Base-by-base conservation (phyloP, 106 monocot genomes). In the Apostasia shenzhenica region DNA sequence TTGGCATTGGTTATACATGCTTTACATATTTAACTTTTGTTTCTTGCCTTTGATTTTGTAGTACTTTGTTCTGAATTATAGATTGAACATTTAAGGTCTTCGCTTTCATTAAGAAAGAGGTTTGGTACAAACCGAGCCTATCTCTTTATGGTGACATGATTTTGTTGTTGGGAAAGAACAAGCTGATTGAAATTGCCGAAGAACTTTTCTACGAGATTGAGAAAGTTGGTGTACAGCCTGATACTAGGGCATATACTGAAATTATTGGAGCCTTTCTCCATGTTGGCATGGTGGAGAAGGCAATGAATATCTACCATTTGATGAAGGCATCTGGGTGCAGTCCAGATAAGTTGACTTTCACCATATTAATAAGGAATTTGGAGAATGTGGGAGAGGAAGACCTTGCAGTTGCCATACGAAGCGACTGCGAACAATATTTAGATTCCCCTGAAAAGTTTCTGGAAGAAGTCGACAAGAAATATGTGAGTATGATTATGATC, bases 111-210 rank as follows among this genome's bases (percentile, higher is more conserved):
- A 72, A 70, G 60, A 78, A 77, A 75, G 92, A 92, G 68, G 83
- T 77, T 37, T 83, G 79, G 73, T 92, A 83, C 64, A 83, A 79
- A 64, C 81, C 82, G 38, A 83, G 88, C 71, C 66, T 78, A 75
- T 81, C 81, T 52, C 63, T 88, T 3, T 88, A 92, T 49, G 70
- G 88, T 72, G 81, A 88, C 45, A 88, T 92, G 92, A 92, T 92
- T 55, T 81, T 79, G 45, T 75, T 88, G 92, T 61, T 76, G 52
- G 92, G 85, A 51, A 92, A 83, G 75, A 88, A 92, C 56, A 81
- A 81, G 72, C 66, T 81, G 43, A 82, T 86, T 57, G 85, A 76
- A 67, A 57, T 67, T 51, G 92, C 92, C 44, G 92, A 92, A 68
- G 41, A 81, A 51, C 72, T 88, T 66, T 83, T 88, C 60, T 67